Evolutionary conservation across 805 yeast genomes (phyloP).

Genomic region (Cyberlindnera mississippiensis): DNA sequence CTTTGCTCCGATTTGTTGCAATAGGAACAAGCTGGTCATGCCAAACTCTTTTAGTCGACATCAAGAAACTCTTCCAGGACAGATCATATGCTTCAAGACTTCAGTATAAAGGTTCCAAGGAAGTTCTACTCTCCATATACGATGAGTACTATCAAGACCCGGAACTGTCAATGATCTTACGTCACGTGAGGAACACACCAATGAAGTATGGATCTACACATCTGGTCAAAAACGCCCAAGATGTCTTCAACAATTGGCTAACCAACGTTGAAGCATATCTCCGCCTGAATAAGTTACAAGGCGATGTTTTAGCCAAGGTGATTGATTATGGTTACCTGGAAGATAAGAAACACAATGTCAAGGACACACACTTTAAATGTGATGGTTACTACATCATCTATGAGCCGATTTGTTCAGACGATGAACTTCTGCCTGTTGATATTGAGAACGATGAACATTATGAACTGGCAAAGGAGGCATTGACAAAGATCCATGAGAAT

Average conservation of each 20-base stretch:
- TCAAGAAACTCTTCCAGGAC: conserved; percentile 19
- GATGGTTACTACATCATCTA: conserved; percentile 28
- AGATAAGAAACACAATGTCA: conserved; percentile 21
- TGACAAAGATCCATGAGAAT: conserved; percentile 18
- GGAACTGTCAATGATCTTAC: conserved; percentile 14
- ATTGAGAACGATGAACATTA: conserved; percentile 10
- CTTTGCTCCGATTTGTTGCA: conserved; percentile 18
- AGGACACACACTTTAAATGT: conserved; percentile 21
- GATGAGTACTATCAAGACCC: conserved; percentile 26
- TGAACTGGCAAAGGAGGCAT: conserved; percentile 13
- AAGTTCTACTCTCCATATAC: conserved; percentile 23
- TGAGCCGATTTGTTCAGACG: conserved; percentile 20
- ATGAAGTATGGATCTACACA: conserved; percentile 12
- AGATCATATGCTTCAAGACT: conserved; percentile 4
- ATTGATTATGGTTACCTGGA: conserved; percentile 27
- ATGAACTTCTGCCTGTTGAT: conserved; percentile 18
- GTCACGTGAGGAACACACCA: conserved; percentile 14
- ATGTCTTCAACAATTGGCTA: conserved; percentile 21
- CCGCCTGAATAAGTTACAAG: conserved; percentile 19
- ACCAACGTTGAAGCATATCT: conserved; percentile 22
- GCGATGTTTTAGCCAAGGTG: conserved; percentile 22
- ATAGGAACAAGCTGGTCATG: conserved; percentile 27
- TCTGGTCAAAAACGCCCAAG: conserved; percentile 10
- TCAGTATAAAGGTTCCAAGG: conserved; percentile 3
- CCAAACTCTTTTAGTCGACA: conserved; percentile 24